Evolutionary conservation across 2,329 filamentous ascomycete species (phyloP).

Genomic region (Fusarium buharicum): DNA sequence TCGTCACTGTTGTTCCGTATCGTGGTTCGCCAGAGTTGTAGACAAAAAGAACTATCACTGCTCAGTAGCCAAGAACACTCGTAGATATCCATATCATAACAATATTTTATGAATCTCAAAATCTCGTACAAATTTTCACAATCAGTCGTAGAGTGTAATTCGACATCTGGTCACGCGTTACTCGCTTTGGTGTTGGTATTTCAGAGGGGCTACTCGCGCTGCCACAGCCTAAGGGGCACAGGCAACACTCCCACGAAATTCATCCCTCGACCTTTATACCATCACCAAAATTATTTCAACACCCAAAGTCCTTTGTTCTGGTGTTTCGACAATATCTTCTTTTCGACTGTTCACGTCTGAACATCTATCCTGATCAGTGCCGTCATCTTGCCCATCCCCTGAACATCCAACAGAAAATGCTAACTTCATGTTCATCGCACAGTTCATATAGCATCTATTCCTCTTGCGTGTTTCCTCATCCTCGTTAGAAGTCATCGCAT

Average conservation of each 20-base stretch:
- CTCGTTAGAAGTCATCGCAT: neutral
- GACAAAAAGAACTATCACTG: no score
- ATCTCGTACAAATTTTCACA: accelerated
- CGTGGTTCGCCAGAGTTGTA: no score
- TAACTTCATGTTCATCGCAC: neutral
- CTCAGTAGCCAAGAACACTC: no score
- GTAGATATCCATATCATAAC: no score
- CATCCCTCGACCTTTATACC: neutral
- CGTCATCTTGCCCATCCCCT: neutral
- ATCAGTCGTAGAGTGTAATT: neutral
- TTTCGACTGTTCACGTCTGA: conserved; percentile 6
- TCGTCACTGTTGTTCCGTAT: no score
- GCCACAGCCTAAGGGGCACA: neutral
- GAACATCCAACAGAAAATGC: conserved; percentile 6
- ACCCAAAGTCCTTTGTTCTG: neutral
- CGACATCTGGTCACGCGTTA: no score
- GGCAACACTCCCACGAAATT: conserved; percentile 3
- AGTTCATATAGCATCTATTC: neutral
- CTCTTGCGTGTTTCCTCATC: neutral
- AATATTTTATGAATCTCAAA: no score
- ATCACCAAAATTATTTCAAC: neutral
- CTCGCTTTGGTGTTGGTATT: neutral
- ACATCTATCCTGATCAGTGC: conserved; percentile 17
- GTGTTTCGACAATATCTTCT: neutral
- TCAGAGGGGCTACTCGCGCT: neutral